These are phyloP conservation scores for Solanum virginianum DNA, from an alignment of 257 asterid genomes.

Conservation along the genomic window DNA sequence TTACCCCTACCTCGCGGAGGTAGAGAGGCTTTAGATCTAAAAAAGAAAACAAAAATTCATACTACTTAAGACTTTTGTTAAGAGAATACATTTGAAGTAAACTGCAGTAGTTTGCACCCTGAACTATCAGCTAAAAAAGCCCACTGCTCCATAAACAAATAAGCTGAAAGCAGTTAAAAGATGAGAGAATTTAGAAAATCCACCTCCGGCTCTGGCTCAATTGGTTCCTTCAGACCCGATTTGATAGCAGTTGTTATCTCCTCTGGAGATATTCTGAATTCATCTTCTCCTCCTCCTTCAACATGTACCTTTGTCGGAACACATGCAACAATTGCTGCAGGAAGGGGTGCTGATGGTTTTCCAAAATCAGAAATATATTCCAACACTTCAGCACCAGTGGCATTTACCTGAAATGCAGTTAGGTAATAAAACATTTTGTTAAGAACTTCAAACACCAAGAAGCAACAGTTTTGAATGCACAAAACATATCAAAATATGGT, in stretches of 20 bases:
- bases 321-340: slow-evolving; percentile 98
- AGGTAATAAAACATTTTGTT: not conserved
- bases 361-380: slow-evolving; percentile 93
- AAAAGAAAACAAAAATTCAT: not conserved
- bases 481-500: not conserved
- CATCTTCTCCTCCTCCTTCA: slow-evolving; percentile 84
- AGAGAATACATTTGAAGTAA: not conserved
- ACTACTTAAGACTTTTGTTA: not conserved
- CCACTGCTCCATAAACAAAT: not conserved
- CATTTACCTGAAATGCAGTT: slow-evolving; percentile 54
- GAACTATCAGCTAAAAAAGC: not conserved
- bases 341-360: slow-evolving; percentile 81
- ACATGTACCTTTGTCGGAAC: slow-evolving; percentile 72
- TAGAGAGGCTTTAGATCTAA: not conserved
- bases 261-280: slow-evolving; percentile 66
- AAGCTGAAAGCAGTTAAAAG: not conserved
- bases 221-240: slow-evolving; percentile 81
- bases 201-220: slow-evolving; percentile 98
- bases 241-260: slow-evolving; percentile 75
- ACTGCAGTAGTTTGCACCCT: not conserved
- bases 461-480: not conserved
- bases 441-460: not conserved
- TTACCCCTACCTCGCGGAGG: not conserved
- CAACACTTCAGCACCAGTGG: slow-evolving; percentile 84
- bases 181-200: slow-evolving; percentile 2